Evolutionary conservation across 352 stramenopile genomes (phyloP).

Genomic region (Globisporangium echinulatum): DNA sequence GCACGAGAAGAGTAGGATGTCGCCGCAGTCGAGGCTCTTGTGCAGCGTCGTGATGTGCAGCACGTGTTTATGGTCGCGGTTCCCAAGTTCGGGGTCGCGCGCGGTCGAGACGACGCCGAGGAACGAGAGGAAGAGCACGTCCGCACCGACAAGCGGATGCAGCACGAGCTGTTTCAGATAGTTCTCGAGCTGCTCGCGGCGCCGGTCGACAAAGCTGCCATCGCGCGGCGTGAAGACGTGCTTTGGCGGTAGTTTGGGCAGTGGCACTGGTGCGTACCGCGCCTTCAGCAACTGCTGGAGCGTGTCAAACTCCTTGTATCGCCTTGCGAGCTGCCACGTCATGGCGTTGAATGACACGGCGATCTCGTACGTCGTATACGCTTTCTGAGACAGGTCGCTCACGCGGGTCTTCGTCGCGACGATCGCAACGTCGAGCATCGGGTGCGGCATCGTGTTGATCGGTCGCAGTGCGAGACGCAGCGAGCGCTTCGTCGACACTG

Average conservation of each 20-base stretch:
- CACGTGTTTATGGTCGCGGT: conserved; percentile 59
- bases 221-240: conserved; percentile 61
- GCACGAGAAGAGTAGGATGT: conserved; percentile 81
- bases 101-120: conserved; percentile 66
- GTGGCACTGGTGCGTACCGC: conserved; percentile 29
- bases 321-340: conserved; percentile 55
- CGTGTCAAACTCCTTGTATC: conserved; percentile 62
- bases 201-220: conserved; percentile 53
- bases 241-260: conserved; percentile 54
- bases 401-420: conserved; percentile 65
- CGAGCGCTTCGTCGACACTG: conserved; percentile 12
- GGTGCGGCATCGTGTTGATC: conserved; percentile 54
- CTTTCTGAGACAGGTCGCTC: conserved; percentile 67
- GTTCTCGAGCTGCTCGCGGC: conserved; percentile 57
- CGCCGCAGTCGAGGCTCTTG: conserved; percentile 54
- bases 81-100: conserved; percentile 50
- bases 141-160: conserved; percentile 36
- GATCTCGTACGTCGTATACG: conserved; percentile 68
- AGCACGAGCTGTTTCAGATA: conserved; percentile 52
- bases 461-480: conserved; percentile 27
- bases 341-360: conserved; percentile 66
- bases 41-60: conserved; percentile 75
- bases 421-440: conserved; percentile 54
- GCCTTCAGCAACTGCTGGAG: conserved; percentile 25
- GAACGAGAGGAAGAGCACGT: conserved; percentile 73